Base-by-base conservation (phyloP, 345 rosid genomes). In the Acer campestre region DNA sequence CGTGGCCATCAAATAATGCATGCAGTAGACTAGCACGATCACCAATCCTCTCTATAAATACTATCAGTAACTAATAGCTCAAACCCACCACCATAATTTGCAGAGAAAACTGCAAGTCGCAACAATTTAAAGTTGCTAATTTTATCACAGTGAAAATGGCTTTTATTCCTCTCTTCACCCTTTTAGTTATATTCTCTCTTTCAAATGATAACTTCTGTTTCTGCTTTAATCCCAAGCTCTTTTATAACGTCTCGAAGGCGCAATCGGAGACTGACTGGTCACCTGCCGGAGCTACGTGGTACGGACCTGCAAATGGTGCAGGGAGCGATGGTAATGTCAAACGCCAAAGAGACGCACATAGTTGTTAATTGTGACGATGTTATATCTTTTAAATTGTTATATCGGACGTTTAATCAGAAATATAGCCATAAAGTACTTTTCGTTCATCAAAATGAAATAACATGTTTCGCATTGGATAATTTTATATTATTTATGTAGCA, bases 261-360 rank as follows among this genome's bases (percentile, higher is more conserved):
- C 61, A 0, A 18, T 61, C 74, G 25, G 74, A 61, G 20, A 68
- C 78, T 17, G 83, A 56, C 44, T 88, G 87, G 88, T 81, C 84
- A n/a, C 48, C 48, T 5, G 93, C 87, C 7, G 89, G 85, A 3
- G 91, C 89, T 6, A 92, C 94, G 4, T 92, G 92, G 94, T 92
- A 89, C 12, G 93, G 97, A 5, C 79, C 79, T 58, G 78, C 92
- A 70, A 27, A 61, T 0, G 93, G 92, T 40, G 84, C 79, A 1
- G 92, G 94, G 73, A 85, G 82, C 14, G 86, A 81, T 22, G 92
- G 93, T 92, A 85, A 27, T 78, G 61, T 20, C 13, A 10, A 8
- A 2, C 70, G 3, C 53, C 23, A 73, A 7, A 62, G 58, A 16
- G n/a, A 53, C 17, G 58, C 6, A 53, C 7, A 53, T 53, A 16